Conservation (phyloP, 192 early-diverging fungal genomes). For the Nowakowskiella sp. region DNA sequence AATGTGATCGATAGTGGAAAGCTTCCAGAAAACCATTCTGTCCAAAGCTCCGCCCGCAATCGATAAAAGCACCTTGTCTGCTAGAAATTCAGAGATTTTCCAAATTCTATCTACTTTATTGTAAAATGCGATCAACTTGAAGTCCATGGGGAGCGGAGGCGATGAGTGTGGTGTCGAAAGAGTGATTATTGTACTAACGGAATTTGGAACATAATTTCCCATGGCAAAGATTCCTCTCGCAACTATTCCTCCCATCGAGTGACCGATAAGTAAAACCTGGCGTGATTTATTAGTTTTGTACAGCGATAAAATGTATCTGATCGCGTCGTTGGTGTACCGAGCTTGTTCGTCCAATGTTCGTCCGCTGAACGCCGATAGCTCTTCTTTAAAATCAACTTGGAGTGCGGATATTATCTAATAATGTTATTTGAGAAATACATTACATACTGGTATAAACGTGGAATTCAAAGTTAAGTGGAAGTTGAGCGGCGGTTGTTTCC, state of each 20-base stretch:
- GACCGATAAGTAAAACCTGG: slow-evolving; percentile 52
- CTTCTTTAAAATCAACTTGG: slow-evolving; percentile 74
- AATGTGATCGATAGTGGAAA: slow-evolving; percentile 57
- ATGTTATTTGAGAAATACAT: neutral
- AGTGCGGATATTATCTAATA: neutral
- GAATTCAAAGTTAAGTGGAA: neutral
- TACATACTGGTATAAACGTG: slow-evolving; percentile 8
- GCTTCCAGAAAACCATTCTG: slow-evolving; percentile 71
- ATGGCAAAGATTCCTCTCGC: slow-evolving; percentile 68
- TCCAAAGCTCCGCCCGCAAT: slow-evolving; percentile 88
- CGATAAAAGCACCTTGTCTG: slow-evolving; percentile 67
- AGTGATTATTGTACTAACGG: slow-evolving; percentile 76
- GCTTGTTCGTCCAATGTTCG: slow-evolving; percentile 81
- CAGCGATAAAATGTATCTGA: slow-evolving; percentile 27
- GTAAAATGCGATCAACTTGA: slow-evolving; percentile 55
- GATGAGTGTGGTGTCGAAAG: slow-evolving; percentile 78
- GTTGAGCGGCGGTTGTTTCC: neutral
- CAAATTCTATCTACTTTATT: slow-evolving; percentile 60
- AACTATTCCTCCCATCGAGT: slow-evolving; percentile 97
- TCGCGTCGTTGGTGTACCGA: slow-evolving; percentile 39
- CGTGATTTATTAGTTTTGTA: slow-evolving; percentile 18
- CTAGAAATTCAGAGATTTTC: slow-evolving; percentile 25
- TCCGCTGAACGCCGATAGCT: slow-evolving; percentile 83
- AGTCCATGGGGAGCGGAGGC: slow-evolving; percentile 69
- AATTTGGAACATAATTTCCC: slow-evolving; percentile 58